Evolutionary conservation across 352 stramenopile species (phyloP).

Genomic region (Phytophthora macrochlamydospora): DNA sequence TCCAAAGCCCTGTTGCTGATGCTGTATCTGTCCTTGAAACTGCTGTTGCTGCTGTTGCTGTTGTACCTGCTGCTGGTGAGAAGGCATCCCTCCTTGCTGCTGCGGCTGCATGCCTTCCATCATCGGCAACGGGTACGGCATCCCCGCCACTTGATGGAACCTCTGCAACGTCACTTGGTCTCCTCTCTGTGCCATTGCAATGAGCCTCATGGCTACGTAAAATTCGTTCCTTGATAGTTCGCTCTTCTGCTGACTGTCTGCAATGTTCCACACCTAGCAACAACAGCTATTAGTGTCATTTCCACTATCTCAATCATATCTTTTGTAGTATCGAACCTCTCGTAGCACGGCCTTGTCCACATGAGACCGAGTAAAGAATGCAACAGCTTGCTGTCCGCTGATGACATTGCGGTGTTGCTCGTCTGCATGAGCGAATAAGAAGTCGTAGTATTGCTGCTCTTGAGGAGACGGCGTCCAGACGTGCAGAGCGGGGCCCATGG

Average conservation of each 20-base stretch:
- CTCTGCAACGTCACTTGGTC: constrained; percentile 68
- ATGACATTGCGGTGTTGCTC: constrained; percentile 83
- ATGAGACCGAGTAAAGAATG: constrained; percentile 93
- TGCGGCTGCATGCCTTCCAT: constrained; percentile 73
- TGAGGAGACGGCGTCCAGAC: constrained; percentile 62
- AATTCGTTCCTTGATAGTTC: constrained; percentile 84
- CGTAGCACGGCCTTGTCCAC: constrained; percentile 84
- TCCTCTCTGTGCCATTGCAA: constrained; percentile 82
- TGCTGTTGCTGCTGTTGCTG: not conserved
- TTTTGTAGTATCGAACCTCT: constrained; percentile 44
- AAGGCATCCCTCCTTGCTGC: constrained; percentile 27
- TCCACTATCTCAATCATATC: not conserved
- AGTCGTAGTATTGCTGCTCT: constrained; percentile 91
- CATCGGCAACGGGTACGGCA: constrained; percentile 60
- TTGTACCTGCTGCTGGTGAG: constrained; percentile 8
- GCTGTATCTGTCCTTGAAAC: not conserved
- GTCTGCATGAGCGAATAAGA: constrained; percentile 92
- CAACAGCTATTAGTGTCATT: not conserved
- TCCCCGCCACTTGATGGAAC: constrained; percentile 65
- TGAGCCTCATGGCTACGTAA: constrained; percentile 87
- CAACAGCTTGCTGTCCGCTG: constrained; percentile 87
- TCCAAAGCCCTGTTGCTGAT: constrained; percentile 19
- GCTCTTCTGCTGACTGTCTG: constrained; percentile 70
- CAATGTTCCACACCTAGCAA: constrained; percentile 79
- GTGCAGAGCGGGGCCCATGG: constrained; percentile 31